These are phyloP conservation scores for Suillus subalutaceus DNA, from an alignment of 768 basidiomycete genomes.

Conservation along the genomic window DNA sequence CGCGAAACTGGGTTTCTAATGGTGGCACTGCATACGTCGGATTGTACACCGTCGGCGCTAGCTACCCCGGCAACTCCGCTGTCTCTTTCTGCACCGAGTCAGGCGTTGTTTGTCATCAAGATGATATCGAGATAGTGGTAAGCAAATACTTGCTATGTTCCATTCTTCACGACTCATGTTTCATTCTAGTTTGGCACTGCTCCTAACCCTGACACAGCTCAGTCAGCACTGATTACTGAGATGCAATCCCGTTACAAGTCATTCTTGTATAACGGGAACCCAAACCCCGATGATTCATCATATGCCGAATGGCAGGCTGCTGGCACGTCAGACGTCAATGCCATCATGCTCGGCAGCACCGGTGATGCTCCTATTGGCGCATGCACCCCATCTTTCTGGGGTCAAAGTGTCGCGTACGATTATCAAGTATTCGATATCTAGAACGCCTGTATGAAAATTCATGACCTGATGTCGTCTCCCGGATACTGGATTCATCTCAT, in stretches of 20 bases:
- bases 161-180: constrained; percentile 11
- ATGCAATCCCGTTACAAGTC: constrained; percentile 70
- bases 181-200: constrained; percentile 52
- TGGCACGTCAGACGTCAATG: constrained; percentile 51
- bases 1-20: constrained; percentile 62
- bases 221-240: constrained; percentile 61
- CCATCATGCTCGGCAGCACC: constrained; percentile 63
- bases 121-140: constrained; percentile 81
- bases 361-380: constrained; percentile 56
- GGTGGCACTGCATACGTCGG: constrained; percentile 74
- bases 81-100: constrained; percentile 57
- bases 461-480: background rate
- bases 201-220: constrained; percentile 53
- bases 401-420: constrained; percentile 62
- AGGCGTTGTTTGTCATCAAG: constrained; percentile 75
- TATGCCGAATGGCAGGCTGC: constrained; percentile 56
- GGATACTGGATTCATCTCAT: background rate
- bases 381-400: constrained; percentile 73
- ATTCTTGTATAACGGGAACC: constrained; percentile 64
- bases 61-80: constrained; percentile 67
- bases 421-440: constrained; percentile 64
- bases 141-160: constrained; percentile 28
- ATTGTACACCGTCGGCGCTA: constrained; percentile 62
- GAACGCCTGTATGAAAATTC: background rate
- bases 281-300: constrained; percentile 54